phyloP scores from a whole-genome alignment of 1,284 basidiomycete genomes.

The Cystobasidiaceae sp. region DNA sequence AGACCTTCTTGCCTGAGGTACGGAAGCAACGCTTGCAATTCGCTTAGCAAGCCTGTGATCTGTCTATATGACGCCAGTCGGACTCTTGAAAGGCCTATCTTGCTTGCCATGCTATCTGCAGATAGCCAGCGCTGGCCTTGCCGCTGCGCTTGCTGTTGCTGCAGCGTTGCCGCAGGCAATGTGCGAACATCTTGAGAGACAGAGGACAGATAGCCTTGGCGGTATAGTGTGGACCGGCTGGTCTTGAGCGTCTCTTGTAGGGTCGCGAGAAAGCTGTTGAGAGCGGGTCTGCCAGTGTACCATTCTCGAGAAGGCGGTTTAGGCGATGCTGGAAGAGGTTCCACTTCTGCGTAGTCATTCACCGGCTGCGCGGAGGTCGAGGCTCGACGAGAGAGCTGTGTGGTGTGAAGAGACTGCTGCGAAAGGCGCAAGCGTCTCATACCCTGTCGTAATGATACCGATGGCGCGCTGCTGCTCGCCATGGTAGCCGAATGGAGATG shows the following conservation, averaged over 20 bases:
- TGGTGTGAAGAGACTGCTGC: too few relatives aligned
- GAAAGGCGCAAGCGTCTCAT: too few relatives aligned
- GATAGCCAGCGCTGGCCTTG: neutral
- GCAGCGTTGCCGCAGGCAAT: too few relatives aligned
- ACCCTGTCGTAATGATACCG: too few relatives aligned
- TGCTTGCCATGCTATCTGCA: constrained; percentile 16
- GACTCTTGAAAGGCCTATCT: constrained; percentile 9
- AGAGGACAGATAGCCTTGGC: constrained; percentile 35
- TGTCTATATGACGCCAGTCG: constrained; percentile 28
- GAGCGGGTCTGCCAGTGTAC: constrained; percentile 39
- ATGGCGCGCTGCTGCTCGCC: neutral
- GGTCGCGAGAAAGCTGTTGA: constrained; percentile 33
- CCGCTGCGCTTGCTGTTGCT: neutral
- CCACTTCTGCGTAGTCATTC: constrained; percentile 1
- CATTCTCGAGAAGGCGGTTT: constrained; percentile 30
- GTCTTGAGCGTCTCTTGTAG: constrained; percentile 33
- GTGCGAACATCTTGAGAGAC: constrained; percentile 30
- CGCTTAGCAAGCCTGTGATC: constrained; percentile 21
- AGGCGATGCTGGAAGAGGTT: constrained; percentile 10
- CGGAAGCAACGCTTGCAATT: constrained; percentile 16
- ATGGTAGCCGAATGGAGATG: neutral
- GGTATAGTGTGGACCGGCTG: constrained; percentile 37
- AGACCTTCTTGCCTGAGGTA: constrained; percentile 9
- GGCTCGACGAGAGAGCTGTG: constrained; percentile 8
- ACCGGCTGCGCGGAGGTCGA: constrained; percentile 16